These are phyloP conservation scores for Leccinellum luteum DNA, from an alignment of 768 basidiomycete species.

Conservation along the genomic window DNA sequence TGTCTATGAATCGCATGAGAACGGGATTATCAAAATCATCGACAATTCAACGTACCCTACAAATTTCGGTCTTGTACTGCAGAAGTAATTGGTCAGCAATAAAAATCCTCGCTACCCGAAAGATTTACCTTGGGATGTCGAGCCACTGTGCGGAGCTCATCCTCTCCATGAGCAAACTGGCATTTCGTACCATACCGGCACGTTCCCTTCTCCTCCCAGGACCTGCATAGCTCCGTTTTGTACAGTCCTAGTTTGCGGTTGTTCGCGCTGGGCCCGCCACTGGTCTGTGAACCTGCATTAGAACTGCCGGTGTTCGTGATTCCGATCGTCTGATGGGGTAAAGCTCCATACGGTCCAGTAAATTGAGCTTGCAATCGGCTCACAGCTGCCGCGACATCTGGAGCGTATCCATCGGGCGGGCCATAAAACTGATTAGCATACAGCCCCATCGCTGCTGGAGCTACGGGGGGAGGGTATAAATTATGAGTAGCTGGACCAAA, in stretches of 20 bases:
- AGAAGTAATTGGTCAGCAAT: conserved; percentile 17
- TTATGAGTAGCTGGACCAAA: conserved; percentile 47
- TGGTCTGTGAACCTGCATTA: conserved; percentile 29
- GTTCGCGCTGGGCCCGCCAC: conserved; percentile 80
- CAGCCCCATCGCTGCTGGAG: conserved; percentile 52
- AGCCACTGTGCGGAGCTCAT: conserved; percentile 79
- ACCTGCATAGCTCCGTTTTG: conserved; percentile 87
- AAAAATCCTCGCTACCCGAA: background rate
- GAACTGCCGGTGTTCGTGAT: conserved; percentile 41
- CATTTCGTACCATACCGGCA: conserved; percentile 88
- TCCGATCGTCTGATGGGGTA: conserved; percentile 43
- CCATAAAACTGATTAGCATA: conserved; percentile 72
- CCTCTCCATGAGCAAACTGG: conserved; percentile 91
- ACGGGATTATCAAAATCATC: background rate
- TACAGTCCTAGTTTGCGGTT: conserved; percentile 89
- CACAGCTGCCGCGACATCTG: conserved; percentile 57
- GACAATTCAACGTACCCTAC: conserved; percentile 55
- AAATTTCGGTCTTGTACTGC: conserved; percentile 93
- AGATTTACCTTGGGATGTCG: conserved; percentile 81
- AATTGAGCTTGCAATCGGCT: conserved; percentile 58
- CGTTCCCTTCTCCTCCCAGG: conserved; percentile 89
- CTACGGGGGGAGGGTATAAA: conserved; percentile 50
- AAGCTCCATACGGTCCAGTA: conserved; percentile 51
- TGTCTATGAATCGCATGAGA: conserved; percentile 46
- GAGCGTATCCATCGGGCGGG: conserved; percentile 54